Evolutionary conservation across 2,329 filamentous ascomycete species (phyloP).

Genomic region (Scedosporium dehoogii): DNA sequence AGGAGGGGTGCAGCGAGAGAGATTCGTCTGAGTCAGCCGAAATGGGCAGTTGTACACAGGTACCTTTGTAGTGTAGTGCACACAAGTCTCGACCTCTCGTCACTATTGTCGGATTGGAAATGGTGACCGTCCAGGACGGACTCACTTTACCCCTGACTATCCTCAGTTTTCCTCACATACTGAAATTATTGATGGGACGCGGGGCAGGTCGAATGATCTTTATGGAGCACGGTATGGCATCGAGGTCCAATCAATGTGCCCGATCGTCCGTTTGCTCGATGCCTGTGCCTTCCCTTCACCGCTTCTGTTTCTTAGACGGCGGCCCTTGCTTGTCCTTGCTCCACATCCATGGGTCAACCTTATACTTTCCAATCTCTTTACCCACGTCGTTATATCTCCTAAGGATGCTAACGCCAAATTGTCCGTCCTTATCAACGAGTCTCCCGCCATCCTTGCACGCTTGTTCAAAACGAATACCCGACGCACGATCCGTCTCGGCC

Average conservation of each 20-base stretch:
- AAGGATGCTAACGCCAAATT: not conserved
- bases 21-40: not conserved
- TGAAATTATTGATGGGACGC: not conserved
- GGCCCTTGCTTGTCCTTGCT: not conserved
- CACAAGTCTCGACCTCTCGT: no score
- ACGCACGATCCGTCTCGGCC: not conserved
- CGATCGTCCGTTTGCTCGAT: no score
- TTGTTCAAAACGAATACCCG: not conserved
- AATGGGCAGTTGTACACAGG: not conserved
- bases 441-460: not conserved
- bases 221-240: not conserved
- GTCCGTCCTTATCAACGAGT: not conserved
- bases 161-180: no score
- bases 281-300: not conserved
- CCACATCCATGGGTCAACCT: not conserved
- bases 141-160: not conserved
- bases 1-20: not conserved
- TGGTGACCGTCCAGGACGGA: no score
- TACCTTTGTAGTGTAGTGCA: no score
- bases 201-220: not conserved
- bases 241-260: not conserved
- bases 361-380: not conserved
- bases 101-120: no score
- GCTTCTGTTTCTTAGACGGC: not conserved
- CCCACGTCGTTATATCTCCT: not conserved